phyloP scores from a whole-genome alignment of 805 yeast genomes.

The Kurtzmaniella fragi region DNA sequence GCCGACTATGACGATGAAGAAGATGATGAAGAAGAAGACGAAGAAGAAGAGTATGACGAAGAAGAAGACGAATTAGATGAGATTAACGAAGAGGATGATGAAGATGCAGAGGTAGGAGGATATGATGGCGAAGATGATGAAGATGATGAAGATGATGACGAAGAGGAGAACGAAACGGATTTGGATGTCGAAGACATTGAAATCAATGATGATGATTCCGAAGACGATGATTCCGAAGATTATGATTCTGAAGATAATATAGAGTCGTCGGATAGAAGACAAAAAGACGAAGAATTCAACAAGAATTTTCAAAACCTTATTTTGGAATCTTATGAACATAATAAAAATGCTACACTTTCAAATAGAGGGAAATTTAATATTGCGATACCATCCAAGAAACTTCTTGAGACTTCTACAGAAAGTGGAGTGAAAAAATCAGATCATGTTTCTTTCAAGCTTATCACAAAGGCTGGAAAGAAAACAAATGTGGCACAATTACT shows the following conservation, averaged over 20 bases:
- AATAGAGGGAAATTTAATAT: slow-evolving; percentile 16
- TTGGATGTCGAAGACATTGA: slow-evolving; percentile 4
- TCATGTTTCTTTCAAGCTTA: slow-evolving; percentile 44
- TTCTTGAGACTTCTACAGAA: slow-evolving; percentile 1
- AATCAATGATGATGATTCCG: slow-evolving; percentile 8
- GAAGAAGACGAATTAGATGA: slow-evolving; percentile 21
- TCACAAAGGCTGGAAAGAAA: slow-evolving; percentile 51
- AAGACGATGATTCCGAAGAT: slow-evolving; percentile 12
- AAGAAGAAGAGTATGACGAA: slow-evolving; percentile 16
- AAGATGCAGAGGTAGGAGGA: slow-evolving; percentile 3
- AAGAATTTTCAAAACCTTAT: slow-evolving; percentile 51
- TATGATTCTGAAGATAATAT: slow-evolving; percentile 16
- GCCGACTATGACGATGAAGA: slow-evolving; percentile 4
- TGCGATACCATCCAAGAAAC: slow-evolving; percentile 15
- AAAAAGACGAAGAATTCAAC: slow-evolving; percentile 50
- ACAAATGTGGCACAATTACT: slow-evolving; percentile 37
- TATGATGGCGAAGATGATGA: slow-evolving; percentile 3
- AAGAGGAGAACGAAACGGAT: slow-evolving; percentile 13
- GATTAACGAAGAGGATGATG: slow-evolving; percentile 22
- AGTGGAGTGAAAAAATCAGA: slow-evolving; percentile 4
- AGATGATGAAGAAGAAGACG: slow-evolving; percentile 11
- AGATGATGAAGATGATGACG: slow-evolving; percentile 6
- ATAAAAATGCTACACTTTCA: slow-evolving; percentile 15
- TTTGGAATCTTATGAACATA: slow-evolving; percentile 44
- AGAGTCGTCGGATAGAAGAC: slow-evolving; percentile 33